Evolutionary conservation across 2,329 filamentous ascomycete genomes (phyloP), one percentile per base, ranked within the genome.

Genomic region (Aureobasidium uvarum): DNA sequence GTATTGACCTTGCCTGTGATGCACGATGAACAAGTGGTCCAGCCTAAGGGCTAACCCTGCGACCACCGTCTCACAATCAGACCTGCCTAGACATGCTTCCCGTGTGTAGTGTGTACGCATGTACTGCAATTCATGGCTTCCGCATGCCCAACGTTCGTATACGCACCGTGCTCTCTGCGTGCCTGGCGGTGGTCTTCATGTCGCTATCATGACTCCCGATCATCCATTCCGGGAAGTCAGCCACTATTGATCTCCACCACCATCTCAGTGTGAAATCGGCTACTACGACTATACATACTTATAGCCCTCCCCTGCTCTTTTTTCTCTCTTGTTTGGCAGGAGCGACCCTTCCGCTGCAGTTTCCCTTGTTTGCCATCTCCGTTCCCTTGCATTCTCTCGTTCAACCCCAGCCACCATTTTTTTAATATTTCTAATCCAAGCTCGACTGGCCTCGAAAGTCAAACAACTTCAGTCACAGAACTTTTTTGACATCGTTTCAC

Each of bases 81-180:
- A 62, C 58, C n/a, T 39, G 20, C 45, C 58, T 51, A 51, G 45
- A 51, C 45, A 62, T 41, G 58, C 45, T 23, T 60, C 28, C 56
- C 41, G 56, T 36, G 11, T 38, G 56, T 60, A 60, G 43, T 60
- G 28, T 31, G 56, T 51, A 36, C 38, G 45, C 8, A 50, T 39
- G 31, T 39, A 62, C 36, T 43, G 38, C 43, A 38, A 56, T n/a
- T 41, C 58, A 62, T 62, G 58, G 33, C 36, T 63, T 14, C 48
- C 60, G 46, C 60, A 63, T 45, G 48, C 48, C 16, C 46, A 43
- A 52, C 60, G 23, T 41, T 45, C 43, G 38, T 52, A 43, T 54
- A 54, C 60, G 60, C 60, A 63, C 38, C 60, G 60, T 63, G 46
- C 60, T 63, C 60, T 63, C 60, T 54, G 60, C 60, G 60, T 63